phyloP scores from a whole-genome alignment of 1,284 basidiomycete species.

The Leccinum fuscescens region DNA sequence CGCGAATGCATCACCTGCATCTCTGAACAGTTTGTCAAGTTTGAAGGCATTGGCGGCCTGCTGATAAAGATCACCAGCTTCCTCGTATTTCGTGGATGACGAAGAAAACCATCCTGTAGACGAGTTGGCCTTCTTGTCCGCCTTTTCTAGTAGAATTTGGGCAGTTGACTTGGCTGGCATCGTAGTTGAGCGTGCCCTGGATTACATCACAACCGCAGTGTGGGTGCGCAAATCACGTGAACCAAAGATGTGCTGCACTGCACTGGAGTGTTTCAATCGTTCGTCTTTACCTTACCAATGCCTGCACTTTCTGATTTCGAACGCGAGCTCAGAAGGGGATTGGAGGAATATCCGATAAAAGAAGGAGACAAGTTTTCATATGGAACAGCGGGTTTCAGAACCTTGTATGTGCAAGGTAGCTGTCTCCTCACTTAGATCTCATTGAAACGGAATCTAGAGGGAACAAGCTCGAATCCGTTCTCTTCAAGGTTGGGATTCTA shows the following conservation, averaged over 20 bases:
- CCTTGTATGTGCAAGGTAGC: conserved; percentile 60
- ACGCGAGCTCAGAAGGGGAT: conserved; percentile 42
- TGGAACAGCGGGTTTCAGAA: conserved; percentile 95
- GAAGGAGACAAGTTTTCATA: conserved; percentile 71
- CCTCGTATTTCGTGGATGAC: conserved; percentile 80
- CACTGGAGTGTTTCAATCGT: background rate
- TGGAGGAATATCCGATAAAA: conserved; percentile 66
- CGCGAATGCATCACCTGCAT: conserved; percentile 85
- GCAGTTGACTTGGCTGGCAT: conserved; percentile 51
- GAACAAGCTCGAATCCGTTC: conserved; percentile 81
- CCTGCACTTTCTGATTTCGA: conserved; percentile 35
- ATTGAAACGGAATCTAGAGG: conserved; percentile 51
- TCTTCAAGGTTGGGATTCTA: conserved; percentile 91
- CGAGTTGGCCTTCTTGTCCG: conserved; percentile 88
- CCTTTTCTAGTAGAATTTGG: conserved; percentile 74
- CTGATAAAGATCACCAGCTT: conserved; percentile 92
- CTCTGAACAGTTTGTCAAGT: conserved; percentile 88
- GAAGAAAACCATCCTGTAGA: conserved; percentile 87
- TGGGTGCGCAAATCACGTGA: background rate
- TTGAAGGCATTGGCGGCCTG: conserved; percentile 96
- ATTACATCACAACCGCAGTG: background rate
- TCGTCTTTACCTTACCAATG: background rate
- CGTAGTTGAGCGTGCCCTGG: conserved; percentile 13
- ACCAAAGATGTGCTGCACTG: background rate
- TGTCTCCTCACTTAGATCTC: conserved; percentile 7